Conservation (phyloP, 2,329 filamentous ascomycete genomes). For the Fusarium mexicanum region DNA sequence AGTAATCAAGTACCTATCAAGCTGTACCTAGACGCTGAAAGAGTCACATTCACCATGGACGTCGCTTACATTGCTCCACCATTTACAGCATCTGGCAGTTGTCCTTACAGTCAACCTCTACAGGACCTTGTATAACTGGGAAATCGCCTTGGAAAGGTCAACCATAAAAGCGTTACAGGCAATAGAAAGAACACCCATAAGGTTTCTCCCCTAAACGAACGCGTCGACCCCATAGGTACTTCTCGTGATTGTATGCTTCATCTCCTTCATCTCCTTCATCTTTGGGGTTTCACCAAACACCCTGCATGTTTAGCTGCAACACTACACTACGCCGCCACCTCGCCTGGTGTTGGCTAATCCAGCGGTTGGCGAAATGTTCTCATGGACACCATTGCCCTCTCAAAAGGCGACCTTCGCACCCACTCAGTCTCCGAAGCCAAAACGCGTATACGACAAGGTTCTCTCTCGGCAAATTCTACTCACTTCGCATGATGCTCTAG, state of each 20-base stretch:
- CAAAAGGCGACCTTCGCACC: background rate
- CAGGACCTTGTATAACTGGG: background rate
- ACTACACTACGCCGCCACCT: background rate
- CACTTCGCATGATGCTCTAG: background rate
- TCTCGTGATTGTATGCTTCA: conserved; percentile 4
- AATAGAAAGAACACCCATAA: background rate
- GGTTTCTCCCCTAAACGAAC: background rate
- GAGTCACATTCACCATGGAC: background rate
- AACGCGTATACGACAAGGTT: background rate
- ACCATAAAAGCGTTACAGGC: background rate
- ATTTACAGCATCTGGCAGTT: background rate
- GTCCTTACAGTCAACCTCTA: background rate
- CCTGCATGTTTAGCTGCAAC: conserved; percentile 6
- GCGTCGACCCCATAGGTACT: too few species aligned
- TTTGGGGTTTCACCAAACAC: conserved; percentile 12
- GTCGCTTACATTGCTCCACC: background rate
- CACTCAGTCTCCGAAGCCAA: background rate
- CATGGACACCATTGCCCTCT: background rate
- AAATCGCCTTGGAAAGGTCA: background rate
- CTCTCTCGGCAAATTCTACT: background rate
- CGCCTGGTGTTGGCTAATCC: background rate
- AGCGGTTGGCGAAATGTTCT: background rate
- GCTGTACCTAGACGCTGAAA: background rate
- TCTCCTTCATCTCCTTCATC: conserved; percentile 5
- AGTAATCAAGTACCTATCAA: background rate